phyloP scores from a whole-genome alignment of 2,329 filamentous ascomycete genomes.

The Trichoderma lentiforme region DNA sequence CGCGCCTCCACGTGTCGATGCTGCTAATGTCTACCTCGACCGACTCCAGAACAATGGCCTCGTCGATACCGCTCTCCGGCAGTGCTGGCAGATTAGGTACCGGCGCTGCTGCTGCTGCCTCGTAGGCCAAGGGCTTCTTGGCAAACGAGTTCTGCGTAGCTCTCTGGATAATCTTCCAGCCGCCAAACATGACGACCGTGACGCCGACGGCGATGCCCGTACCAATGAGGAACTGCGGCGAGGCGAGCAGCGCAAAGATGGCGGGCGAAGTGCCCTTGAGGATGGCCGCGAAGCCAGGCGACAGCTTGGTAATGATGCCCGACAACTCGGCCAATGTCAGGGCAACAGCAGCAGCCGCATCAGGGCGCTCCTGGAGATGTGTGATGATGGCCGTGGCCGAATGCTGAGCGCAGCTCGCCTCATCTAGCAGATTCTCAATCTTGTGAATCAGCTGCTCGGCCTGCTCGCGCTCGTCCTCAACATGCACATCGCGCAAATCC shows the following conservation, averaged over 20 bases:
- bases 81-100: conserved; percentile 22
- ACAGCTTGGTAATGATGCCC: conserved; percentile 76
- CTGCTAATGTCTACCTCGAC: conserved; percentile 56
- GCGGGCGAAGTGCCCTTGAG: conserved; percentile 81
- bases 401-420: conserved; percentile 85
- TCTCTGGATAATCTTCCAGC: conserved; percentile 95
- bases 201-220: conserved; percentile 85
- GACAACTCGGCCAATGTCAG: conserved; percentile 90
- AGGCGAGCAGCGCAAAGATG: conserved; percentile 80
- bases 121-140: conserved; percentile 28
- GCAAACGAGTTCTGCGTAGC: conserved; percentile 51
- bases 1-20: conserved; percentile 58
- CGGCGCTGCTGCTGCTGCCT: conserved; percentile 29
- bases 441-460: conserved; percentile 62
- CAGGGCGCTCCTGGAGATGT: conserved; percentile 67
- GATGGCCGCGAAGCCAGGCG: conserved; percentile 70
- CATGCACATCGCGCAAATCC: conserved; percentile 23
- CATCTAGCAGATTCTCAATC: conserved; percentile 75
- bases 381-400: conserved; percentile 79
- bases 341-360: conserved; percentile 90
- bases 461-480: conserved; percentile 52
- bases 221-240: conserved; percentile 91
- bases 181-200: conserved; percentile 93
- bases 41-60: conserved; percentile 56
- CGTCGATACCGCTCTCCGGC: conserved; percentile 42